phyloP scores from a whole-genome alignment of 1,139 yeast genomes.

The Sugiyamaella neomexicana region DNA sequence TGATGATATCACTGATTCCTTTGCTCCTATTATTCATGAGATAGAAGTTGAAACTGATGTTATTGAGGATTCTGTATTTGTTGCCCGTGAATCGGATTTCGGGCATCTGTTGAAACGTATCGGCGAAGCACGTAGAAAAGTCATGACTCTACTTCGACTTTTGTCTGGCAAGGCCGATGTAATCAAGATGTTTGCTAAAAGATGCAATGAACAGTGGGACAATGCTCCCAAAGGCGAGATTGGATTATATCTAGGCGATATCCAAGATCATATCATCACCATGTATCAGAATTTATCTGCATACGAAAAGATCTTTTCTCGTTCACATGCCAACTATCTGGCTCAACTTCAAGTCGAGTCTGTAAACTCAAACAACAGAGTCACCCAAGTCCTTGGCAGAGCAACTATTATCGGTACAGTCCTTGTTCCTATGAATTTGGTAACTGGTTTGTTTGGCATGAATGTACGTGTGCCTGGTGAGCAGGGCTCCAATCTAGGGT shows the following conservation, averaged over 20 bases:
- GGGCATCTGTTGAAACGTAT: conserved; percentile 66
- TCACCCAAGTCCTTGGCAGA: conserved; percentile 82
- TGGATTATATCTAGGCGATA: conserved; percentile 84
- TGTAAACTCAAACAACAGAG: conserved; percentile 77
- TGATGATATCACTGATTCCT: conserved; percentile 92
- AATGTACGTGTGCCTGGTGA: conserved; percentile 74
- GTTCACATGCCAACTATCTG: conserved; percentile 88
- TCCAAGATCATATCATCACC: conserved; percentile 94
- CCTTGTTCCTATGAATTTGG: conserved; percentile 81
- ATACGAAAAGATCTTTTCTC: conserved; percentile 87
- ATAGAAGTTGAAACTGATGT: conserved; percentile 91
- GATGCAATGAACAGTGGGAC: conserved; percentile 73
- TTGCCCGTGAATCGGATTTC: conserved; percentile 63
- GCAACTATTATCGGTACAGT: conserved; percentile 90
- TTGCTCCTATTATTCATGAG: conserved; percentile 85
- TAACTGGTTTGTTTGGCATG: conserved; percentile 96
- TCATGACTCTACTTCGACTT: conserved; percentile 88
- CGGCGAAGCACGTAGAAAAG: conserved; percentile 86
- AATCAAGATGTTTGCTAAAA: conserved; percentile 92
- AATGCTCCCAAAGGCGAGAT: conserved; percentile 46
- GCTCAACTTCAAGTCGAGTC: conserved; percentile 95
- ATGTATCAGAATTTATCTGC: conserved; percentile 90
- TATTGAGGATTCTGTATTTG: conserved; percentile 79
- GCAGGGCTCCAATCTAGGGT: conserved; percentile 46
- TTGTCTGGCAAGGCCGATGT: conserved; percentile 96